Evolutionary conservation across 2,329 filamentous ascomycete genomes (phyloP).

Genomic region (Zalaria obscura): DNA sequence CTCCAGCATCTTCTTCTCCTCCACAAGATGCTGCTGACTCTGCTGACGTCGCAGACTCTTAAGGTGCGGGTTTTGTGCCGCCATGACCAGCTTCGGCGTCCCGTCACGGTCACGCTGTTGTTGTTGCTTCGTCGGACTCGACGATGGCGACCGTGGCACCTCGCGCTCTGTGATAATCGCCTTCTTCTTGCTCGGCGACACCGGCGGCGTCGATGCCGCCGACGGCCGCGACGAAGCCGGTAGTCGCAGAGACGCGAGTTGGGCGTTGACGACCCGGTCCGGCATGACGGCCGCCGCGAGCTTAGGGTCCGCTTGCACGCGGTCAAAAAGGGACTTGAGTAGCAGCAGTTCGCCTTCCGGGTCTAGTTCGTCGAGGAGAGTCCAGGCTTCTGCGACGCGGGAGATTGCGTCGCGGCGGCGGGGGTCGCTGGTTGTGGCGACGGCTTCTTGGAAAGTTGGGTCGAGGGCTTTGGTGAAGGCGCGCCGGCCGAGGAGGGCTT

Average conservation of each 20-base stretch:
- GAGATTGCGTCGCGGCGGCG: slow-evolving; percentile 74
- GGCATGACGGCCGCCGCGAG: slow-evolving; percentile 35
- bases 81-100: slow-evolving; percentile 56
- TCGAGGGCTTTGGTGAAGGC: slow-evolving; percentile 73
- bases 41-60: slow-evolving; percentile 49
- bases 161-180: slow-evolving; percentile 3
- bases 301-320: slow-evolving; percentile 55
- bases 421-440: slow-evolving; percentile 54
- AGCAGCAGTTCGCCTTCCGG: slow-evolving; percentile 83
- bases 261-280: slow-evolving; percentile 18
- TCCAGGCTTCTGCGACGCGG: slow-evolving; percentile 73
- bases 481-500: slow-evolving; percentile 67
- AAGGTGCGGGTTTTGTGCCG: slow-evolving; percentile 72
- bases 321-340: slow-evolving; percentile 62
- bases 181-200: slow-evolving; percentile 5
- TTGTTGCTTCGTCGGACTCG: slow-evolving; percentile 1
- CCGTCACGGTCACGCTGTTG: slow-evolving; percentile 22
- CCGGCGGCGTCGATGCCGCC: slow-evolving; percentile 5
- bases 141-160: slow-evolving; percentile 1
- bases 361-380: slow-evolving; percentile 69
- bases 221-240: slow-evolving; percentile 2
- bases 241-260: slow-evolving; percentile 17
- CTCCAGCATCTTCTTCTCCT: slow-evolving; percentile 18
- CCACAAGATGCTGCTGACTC: slow-evolving; percentile 3
- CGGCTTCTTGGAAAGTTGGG: slow-evolving; percentile 67